These are phyloP conservation scores for Saccharomycopsis sp. DNA, from an alignment of 805 yeast species.

Conservation along the genomic window DNA sequence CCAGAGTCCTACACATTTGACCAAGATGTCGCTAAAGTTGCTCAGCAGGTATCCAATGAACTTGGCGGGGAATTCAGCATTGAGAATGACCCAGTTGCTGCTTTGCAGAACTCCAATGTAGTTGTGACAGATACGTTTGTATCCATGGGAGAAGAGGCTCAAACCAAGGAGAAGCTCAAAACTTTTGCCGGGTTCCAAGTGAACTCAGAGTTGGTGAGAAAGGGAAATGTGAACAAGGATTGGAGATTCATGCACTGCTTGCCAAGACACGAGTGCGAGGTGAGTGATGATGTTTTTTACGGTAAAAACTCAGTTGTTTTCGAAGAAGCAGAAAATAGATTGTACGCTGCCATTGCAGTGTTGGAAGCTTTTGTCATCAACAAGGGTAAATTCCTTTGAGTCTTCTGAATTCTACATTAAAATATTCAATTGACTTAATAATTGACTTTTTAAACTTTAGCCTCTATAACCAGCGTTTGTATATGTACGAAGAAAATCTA, in stretches of 20 bases:
- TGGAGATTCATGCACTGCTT: constrained; percentile 98
- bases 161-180: constrained; percentile 57
- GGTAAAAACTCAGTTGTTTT: constrained; percentile 77
- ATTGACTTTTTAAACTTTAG: no score
- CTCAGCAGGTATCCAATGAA: constrained; percentile 42
- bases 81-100: constrained; percentile 65
- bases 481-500: no score
- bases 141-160: constrained; percentile 95
- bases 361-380: constrained; percentile 83
- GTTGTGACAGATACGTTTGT: constrained; percentile 95
- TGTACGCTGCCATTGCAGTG: constrained; percentile 93
- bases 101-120: constrained; percentile 67
- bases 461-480: no score
- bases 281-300: constrained; percentile 86
- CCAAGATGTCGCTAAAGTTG: constrained; percentile 42
- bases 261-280: constrained; percentile 94
- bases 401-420: no score
- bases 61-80: constrained; percentile 46
- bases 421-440: no score
- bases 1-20: constrained; percentile 68
- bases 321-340: constrained; percentile 91
- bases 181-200: constrained; percentile 87
- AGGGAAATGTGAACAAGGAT: constrained; percentile 48
- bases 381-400: constrained; percentile 46
- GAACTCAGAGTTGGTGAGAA: constrained; percentile 48